These are phyloP conservation scores for Nothophytophthora sp. DNA, from an alignment of 352 stramenopile genomes.

Conservation along the genomic window DNA sequence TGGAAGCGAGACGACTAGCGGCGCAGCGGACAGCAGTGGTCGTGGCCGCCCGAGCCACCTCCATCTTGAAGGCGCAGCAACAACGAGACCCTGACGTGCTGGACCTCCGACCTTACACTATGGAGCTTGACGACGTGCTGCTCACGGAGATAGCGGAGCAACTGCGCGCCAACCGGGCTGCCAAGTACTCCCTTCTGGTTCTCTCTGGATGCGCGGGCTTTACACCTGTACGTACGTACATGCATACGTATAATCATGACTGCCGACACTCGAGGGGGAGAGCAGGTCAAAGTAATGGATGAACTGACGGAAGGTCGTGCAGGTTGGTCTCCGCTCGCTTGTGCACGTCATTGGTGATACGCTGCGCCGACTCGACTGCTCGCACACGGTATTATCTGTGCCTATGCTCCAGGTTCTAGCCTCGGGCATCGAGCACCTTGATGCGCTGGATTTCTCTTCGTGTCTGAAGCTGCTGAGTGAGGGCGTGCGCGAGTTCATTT, in stretches of 20 bases:
- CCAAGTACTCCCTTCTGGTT: constrained; percentile 49
- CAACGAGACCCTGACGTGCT: constrained; percentile 57
- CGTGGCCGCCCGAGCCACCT: constrained; percentile 45
- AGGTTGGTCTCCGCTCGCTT: constrained; percentile 75
- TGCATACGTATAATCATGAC: too few species aligned
- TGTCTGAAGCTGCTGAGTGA: constrained; percentile 59
- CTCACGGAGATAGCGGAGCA: constrained; percentile 65
- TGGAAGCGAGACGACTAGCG: constrained; percentile 32
- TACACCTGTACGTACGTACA: constrained; percentile 25
- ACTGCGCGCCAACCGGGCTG: constrained; percentile 37
- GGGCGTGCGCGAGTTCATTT: constrained; percentile 67
- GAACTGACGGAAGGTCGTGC: neutral
- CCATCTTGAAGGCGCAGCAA: constrained; percentile 44
- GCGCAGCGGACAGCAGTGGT: constrained; percentile 36
- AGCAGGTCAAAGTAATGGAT: constrained; percentile 5
- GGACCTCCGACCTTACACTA: constrained; percentile 44
- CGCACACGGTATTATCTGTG: constrained; percentile 44
- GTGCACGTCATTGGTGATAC: constrained; percentile 53
- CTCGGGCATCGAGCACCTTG: constrained; percentile 58
- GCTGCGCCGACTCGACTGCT: constrained; percentile 56
- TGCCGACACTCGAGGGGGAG: too few species aligned
- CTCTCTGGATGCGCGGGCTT: constrained; percentile 60
- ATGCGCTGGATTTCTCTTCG: constrained; percentile 59
- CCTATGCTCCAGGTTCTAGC: constrained; percentile 74
- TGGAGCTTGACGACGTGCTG: constrained; percentile 54